phyloP scores from a whole-genome alignment of 2,329 filamentous ascomycete species.

The Thelonectria olida region DNA sequence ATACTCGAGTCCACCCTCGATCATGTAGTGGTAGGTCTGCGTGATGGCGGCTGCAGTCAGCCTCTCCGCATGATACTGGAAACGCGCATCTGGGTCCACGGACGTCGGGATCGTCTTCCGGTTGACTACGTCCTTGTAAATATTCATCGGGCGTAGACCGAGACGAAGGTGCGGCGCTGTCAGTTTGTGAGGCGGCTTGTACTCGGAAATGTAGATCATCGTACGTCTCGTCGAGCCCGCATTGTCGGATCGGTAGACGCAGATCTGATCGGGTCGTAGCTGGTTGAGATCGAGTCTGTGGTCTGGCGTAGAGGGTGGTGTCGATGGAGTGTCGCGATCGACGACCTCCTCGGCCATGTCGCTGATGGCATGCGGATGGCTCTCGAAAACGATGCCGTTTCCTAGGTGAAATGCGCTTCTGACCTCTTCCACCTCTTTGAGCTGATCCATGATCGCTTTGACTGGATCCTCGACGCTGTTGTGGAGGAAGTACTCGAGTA shows the following conservation, averaged over 20 bases:
- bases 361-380: slow-evolving; percentile 39
- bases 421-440: slow-evolving; percentile 33
- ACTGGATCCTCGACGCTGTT: slow-evolving; percentile 44
- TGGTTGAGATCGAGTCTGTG: slow-evolving; percentile 29
- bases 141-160: slow-evolving; percentile 53
- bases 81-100: slow-evolving; percentile 41
- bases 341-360: slow-evolving; percentile 41
- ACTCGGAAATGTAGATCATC: slow-evolving; percentile 50
- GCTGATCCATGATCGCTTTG: slow-evolving; percentile 40
- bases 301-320: slow-evolving; percentile 27
- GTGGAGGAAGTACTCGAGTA: slow-evolving; percentile 43
- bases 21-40: slow-evolving; percentile 61
- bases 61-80: slow-evolving; percentile 47
- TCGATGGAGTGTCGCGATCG: slow-evolving; percentile 23
- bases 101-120: slow-evolving; percentile 38
- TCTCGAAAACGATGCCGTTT: slow-evolving; percentile 44
- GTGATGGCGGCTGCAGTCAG: slow-evolving; percentile 54
- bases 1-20: slow-evolving; percentile 54
- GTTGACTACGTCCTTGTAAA: slow-evolving; percentile 48
- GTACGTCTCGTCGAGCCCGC: background rate
- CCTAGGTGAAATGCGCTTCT: slow-evolving; percentile 36
- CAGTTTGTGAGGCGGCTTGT: slow-evolving; percentile 59
- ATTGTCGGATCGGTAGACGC: slow-evolving; percentile 23
- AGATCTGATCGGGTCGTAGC: slow-evolving; percentile 47
- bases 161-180: slow-evolving; percentile 51